Evolutionary conservation across 805 yeast genomes (phyloP), one percentile per base, ranked within the genome.

Genomic region (Grigorovia humatica): DNA sequence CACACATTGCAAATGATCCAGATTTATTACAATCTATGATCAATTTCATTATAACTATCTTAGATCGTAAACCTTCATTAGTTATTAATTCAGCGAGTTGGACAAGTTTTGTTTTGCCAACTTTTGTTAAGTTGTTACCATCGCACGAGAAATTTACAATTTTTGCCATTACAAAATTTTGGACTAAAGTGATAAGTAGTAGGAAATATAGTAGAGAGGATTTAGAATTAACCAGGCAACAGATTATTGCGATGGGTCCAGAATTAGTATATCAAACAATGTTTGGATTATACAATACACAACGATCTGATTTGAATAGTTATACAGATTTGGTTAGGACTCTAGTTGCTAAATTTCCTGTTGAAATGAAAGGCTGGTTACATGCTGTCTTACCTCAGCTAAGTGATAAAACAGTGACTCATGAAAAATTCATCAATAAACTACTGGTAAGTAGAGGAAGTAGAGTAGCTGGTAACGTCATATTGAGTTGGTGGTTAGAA

Each of bases 401-500:
- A 58, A 32, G 63, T 48, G 58, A 64, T 61, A 51, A 64, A 55
- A 46, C 57, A 66, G 40, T 58, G 46, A 35, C 63, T 56, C 70
- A 74, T 49, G 79, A 74, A 9, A 57, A 71, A 5, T 78, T 83
- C 48, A 62, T 80, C 19, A 80, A 76, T 55, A 82, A 80, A 60
- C 57, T 85, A 32, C 60, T 80, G 65, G 53, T 82, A 1, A 82
- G 88, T 0, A 74, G 88, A 59, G 90, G 90, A 1, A 78, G 78
- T 43, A 70, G 88, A 57, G 75, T 75, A 43, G 81, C 83, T 2
- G 75, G 79, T 48, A 80, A 75, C 19, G 72, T 81, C 0, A 68
- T 85, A 12, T 76, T 80, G 52, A 78, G 75, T 49, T 81, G 83
- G 66, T 85, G 90, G 90, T 66, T 83, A 20, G 73, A 75, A 30